These are phyloP conservation scores for Kokia cookei DNA, from an alignment of 441 rosid species.

Conservation along the genomic window DNA sequence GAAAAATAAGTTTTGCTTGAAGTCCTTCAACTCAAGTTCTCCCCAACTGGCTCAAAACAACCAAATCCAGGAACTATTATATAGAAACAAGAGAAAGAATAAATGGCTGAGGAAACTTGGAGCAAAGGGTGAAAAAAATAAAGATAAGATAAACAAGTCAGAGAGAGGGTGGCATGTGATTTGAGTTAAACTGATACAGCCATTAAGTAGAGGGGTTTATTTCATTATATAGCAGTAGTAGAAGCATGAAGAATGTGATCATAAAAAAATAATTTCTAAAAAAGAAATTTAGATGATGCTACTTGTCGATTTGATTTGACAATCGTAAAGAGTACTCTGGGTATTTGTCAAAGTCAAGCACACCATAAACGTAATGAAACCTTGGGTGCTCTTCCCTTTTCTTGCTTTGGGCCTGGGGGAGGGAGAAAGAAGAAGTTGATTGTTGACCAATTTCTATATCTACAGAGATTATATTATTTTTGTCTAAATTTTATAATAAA, in stretches of 20 bases:
- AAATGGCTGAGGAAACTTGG: constrained; percentile 19
- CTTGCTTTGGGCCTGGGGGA: neutral
- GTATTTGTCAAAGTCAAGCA: constrained; percentile 43
- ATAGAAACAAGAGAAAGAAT: neutral
- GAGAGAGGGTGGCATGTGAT: neutral
- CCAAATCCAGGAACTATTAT: neutral
- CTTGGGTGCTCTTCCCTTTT: neutral
- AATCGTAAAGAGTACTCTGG: neutral
- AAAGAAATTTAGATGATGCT: neutral
- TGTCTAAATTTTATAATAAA: too few relatives aligned
- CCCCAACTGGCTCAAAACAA: neutral
- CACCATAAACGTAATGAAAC: constrained; percentile 18
- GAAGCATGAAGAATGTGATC: neutral
- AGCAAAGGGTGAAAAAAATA: constrained; percentile 21
- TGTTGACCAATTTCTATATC: constrained; percentile 19
- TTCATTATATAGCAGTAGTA: neutral
- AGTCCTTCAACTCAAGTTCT: neutral
- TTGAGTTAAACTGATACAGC: neutral
- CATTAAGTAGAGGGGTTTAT: neutral
- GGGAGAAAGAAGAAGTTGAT: constrained; percentile 2
- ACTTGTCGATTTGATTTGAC: constrained; percentile 27
- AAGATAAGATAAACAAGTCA: neutral
- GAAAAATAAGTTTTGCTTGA: neutral
- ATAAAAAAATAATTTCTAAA: neutral
- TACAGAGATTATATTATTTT: too few relatives aligned